Conservation (phyloP, 805 yeast species). For the Nadsonia fulvescens region DNA sequence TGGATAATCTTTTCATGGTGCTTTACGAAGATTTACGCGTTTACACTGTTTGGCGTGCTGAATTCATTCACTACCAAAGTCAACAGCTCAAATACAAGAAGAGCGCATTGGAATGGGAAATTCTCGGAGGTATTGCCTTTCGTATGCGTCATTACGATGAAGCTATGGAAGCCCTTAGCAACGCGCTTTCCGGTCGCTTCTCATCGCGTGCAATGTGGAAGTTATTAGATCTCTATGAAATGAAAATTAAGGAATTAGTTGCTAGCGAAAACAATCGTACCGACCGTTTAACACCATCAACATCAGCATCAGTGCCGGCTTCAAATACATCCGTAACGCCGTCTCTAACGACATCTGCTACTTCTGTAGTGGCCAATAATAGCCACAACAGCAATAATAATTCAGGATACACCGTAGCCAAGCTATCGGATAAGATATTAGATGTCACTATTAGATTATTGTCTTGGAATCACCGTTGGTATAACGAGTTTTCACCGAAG, state of each 20-base stretch:
- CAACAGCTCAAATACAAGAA: slow-evolving; percentile 68
- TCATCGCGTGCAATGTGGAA: slow-evolving; percentile 66
- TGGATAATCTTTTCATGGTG: slow-evolving; percentile 54
- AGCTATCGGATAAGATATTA: slow-evolving; percentile 23
- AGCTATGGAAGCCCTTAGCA: slow-evolving; percentile 68
- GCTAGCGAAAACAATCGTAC: too few species aligned
- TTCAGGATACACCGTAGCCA: slow-evolving; percentile 14
- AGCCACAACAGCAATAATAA: slow-evolving; percentile 21
- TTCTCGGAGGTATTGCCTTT: slow-evolving; percentile 69
- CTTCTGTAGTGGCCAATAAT: slow-evolving; percentile 2
- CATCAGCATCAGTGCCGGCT: too few species aligned
- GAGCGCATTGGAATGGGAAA: slow-evolving; percentile 79
- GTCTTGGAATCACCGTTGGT: slow-evolving; percentile 99
- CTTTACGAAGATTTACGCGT: slow-evolving; percentile 50
- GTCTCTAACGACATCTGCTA: slow-evolving; percentile 1
- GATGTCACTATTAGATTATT: slow-evolving; percentile 55
- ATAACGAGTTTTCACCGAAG: slow-evolving; percentile 68
- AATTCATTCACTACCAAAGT: slow-evolving; percentile 71
- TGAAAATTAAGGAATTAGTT: too few species aligned
- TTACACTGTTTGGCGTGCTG: slow-evolving; percentile 89
- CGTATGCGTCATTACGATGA: slow-evolving; percentile 76
- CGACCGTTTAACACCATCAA: too few species aligned
- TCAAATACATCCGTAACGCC: too few species aligned
- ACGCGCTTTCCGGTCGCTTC: slow-evolving; percentile 56
- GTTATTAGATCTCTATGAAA: slow-evolving; percentile 44